These are phyloP conservation scores for Suhomyces vadensis DNA, from an alignment of 805 yeast species.

Conservation along the genomic window DNA sequence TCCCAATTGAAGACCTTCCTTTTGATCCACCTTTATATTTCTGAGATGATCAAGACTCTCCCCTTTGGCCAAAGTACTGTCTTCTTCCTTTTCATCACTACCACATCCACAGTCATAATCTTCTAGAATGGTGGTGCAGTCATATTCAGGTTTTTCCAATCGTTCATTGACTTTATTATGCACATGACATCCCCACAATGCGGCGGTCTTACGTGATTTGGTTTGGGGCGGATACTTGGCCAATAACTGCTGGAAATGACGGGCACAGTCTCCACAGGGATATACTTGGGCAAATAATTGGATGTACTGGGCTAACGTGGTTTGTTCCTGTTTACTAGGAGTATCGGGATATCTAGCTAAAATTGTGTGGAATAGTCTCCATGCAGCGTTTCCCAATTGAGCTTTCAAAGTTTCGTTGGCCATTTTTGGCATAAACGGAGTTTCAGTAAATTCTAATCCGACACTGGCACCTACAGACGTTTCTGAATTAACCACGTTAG, in stretches of 20 bases:
- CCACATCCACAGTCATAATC: constrained; percentile 98
- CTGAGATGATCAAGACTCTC: constrained; percentile 42
- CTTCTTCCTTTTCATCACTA: constrained; percentile 58
- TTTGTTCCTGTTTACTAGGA: constrained; percentile 65
- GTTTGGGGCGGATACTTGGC: constrained; percentile 82
- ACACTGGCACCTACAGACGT: background rate
- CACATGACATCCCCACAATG: constrained; percentile 93
- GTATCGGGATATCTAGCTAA: constrained; percentile 87
- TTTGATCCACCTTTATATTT: constrained; percentile 47
- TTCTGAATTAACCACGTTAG: background rate
- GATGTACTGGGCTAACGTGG: constrained; percentile 64
- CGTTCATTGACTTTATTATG: constrained; percentile 84
- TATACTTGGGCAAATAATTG: constrained; percentile 84
- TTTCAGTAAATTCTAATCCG: constrained; percentile 12
- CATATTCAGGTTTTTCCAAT: constrained; percentile 69
- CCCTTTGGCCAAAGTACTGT: constrained; percentile 35
- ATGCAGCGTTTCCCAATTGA: constrained; percentile 85
- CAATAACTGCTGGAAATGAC: constrained; percentile 77
- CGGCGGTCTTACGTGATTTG: constrained; percentile 72
- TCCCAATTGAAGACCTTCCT: constrained; percentile 32
- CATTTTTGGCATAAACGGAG: constrained; percentile 90
- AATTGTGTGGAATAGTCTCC: constrained; percentile 89
- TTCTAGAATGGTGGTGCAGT: constrained; percentile 80
- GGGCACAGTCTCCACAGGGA: constrained; percentile 97
- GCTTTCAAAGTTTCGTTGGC: constrained; percentile 80